A percentile compares a stretch with the other conserved stretches of the same genome.
Conservation (phyloP, 2,329 filamentous ascomycete species). For the Ceratocystis eucalypticola region DNA sequence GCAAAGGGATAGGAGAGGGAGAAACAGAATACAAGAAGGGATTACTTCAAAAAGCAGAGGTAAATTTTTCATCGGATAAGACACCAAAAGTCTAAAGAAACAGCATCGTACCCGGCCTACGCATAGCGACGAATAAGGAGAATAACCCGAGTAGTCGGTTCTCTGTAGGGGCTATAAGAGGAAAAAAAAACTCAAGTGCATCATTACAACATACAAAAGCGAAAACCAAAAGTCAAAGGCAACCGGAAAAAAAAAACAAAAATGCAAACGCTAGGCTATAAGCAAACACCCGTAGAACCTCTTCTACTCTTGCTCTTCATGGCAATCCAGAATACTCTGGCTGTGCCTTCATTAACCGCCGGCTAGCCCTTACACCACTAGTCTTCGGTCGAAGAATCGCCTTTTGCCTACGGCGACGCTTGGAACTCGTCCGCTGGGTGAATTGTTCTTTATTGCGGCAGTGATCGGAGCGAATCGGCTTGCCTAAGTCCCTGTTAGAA, state of each 20-base stretch:
- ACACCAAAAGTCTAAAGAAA: neutral
- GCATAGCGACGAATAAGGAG: too few species aligned
- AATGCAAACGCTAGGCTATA: neutral
- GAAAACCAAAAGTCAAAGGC: neutral
- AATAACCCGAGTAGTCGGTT: too few species aligned
- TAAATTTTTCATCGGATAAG: neutral
- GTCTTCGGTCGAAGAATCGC: neutral
- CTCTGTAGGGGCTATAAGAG: too few species aligned
- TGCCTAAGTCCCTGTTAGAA: constrained; percentile 5
- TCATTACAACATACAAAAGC: neutral
- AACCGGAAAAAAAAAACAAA: neutral
- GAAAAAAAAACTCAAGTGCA: neutral
- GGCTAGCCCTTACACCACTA: neutral
- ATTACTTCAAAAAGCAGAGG: neutral
- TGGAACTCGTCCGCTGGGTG: neutral
- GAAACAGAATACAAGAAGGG: neutral
- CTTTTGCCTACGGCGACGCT: neutral
- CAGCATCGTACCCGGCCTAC: neutral
- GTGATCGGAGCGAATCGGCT: neutral
- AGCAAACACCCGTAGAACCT: neutral
- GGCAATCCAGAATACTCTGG: neutral
- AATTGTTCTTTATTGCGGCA: neutral
- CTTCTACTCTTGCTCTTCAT: neutral
- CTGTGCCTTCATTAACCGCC: constrained; percentile 4
- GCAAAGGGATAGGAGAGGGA: neutral